A percentile compares a stretch with the other conserved stretches of the same genome.
Evolutionary conservation across 257 asterid species (phyloP).

Genomic region (Datura wrightii): DNA sequence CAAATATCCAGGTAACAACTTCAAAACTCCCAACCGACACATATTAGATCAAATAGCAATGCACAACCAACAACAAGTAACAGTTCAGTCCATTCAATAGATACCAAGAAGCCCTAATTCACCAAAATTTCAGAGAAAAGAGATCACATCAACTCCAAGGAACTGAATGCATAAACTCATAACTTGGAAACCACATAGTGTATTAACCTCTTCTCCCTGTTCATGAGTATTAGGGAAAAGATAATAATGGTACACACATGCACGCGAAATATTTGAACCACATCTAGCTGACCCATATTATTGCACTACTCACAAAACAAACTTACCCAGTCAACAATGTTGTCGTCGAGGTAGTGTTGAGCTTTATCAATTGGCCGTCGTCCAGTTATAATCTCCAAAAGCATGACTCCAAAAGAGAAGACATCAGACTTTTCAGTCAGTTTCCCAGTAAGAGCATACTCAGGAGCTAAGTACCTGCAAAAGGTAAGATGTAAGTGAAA

Average conservation of each 20-base stretch:
- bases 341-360: slow-evolving; percentile 81
- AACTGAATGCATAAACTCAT: slow-evolving; percentile 21
- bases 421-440: slow-evolving; percentile 85
- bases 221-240: not conserved
- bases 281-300: not conserved
- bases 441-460: slow-evolving; percentile 93
- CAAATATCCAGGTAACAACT: not conserved
- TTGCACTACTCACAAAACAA: not conserved
- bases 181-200: not conserved
- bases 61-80: not conserved
- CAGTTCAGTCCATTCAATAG: not conserved
- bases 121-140: not conserved
- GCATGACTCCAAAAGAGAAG: slow-evolving; percentile 90
- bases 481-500: not conserved
- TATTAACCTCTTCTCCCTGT: not conserved
- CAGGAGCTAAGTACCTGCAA: slow-evolving; percentile 93
- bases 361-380: slow-evolving; percentile 85
- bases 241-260: not conserved
- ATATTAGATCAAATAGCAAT: not conserved
- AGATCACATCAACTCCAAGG: not conserved
- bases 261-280: not conserved
- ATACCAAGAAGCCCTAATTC: not conserved
- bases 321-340: slow-evolving; percentile 91
- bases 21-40: not conserved
- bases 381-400: slow-evolving; percentile 89